phyloP scores from a whole-genome alignment of 371 early-diverging fungal species.

The Zancudomyces culisetae region DNA sequence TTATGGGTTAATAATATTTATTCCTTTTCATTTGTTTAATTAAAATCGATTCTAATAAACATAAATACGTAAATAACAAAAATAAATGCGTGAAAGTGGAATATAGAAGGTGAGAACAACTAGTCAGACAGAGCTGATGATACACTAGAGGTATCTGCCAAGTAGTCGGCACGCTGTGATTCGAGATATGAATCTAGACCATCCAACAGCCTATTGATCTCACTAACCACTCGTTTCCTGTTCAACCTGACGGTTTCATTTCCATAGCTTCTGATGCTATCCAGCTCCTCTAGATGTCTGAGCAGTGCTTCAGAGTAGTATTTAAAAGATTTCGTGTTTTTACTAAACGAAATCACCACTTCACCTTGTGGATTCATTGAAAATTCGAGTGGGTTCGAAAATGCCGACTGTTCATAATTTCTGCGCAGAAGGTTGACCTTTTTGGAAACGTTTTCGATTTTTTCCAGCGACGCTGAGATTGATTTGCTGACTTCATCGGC shows the following conservation, averaged over 20 bases:
- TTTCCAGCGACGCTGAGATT: neutral
- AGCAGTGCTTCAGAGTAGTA: neutral
- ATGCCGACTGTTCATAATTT: neutral
- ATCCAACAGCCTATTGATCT: neutral
- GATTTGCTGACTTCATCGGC: neutral
- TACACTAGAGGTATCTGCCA: no score
- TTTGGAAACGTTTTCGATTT: neutral
- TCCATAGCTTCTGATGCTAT: neutral
- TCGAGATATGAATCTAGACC: neutral
- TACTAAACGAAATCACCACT: neutral
- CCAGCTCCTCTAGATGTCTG: neutral
- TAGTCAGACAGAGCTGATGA: no score
- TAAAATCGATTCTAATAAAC: no score
- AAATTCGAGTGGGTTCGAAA: neutral
- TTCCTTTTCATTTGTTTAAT: no score
- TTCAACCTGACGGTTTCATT: neutral
- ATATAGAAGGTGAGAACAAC: no score
- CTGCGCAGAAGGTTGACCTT: neutral
- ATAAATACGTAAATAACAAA: no score
- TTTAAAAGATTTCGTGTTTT: neutral
- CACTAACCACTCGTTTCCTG: neutral
- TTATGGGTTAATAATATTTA: no score
- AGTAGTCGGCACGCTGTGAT: neutral
- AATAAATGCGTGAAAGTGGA: no score
- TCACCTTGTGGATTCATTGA: neutral